Percentiles rank a stretch among this genome's conserved stretches.
These are phyloP conservation scores for Aphanomyces euteiches DNA, from an alignment of 352 stramenopile species.

Conservation along the genomic window DNA sequence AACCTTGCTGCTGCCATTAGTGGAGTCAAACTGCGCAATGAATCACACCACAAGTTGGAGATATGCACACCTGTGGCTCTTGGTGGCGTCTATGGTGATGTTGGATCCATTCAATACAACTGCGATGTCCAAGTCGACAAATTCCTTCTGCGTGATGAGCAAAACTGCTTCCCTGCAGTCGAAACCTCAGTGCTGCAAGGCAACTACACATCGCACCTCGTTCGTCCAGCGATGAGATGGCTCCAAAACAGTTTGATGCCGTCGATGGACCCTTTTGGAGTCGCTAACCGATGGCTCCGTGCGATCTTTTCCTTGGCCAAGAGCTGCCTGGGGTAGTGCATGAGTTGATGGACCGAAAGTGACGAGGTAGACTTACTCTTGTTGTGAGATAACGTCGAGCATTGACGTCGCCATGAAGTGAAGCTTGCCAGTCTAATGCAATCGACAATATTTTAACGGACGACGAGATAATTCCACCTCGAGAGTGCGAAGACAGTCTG, in stretches of 20 bases:
- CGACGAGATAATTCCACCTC: slow-evolving; percentile 4
- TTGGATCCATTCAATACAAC: neutral
- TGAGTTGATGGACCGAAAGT: too few species aligned
- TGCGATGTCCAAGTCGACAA: slow-evolving; percentile 65
- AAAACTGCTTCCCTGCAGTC: slow-evolving; percentile 48
- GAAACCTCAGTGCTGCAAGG: neutral
- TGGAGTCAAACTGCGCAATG: slow-evolving; percentile 42
- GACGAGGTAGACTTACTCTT: slow-evolving; percentile 2
- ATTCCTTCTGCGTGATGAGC: slow-evolving; percentile 58
- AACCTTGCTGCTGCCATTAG: slow-evolving; percentile 64
- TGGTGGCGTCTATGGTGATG: slow-evolving; percentile 5
- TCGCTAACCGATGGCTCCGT: slow-evolving; percentile 35
- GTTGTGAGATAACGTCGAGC: neutral
- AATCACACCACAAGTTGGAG: neutral
- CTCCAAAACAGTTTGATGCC: slow-evolving; percentile 12
- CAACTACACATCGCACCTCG: neutral
- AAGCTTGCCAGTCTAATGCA: slow-evolving; percentile 20
- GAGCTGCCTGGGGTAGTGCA: neutral
- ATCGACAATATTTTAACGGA: neutral
- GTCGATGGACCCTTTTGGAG: neutral
- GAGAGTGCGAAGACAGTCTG: slow-evolving; percentile 29
- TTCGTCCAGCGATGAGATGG: slow-evolving; percentile 1
- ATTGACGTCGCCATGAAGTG: slow-evolving; percentile 9
- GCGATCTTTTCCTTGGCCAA: slow-evolving; percentile 32
- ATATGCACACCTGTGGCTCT: slow-evolving; percentile 17